Evolutionary conservation across 176 grass and related monocot species (phyloP), one percentile per base, ranked within the genome.

Genomic region (Pharus latifolius): DNA sequence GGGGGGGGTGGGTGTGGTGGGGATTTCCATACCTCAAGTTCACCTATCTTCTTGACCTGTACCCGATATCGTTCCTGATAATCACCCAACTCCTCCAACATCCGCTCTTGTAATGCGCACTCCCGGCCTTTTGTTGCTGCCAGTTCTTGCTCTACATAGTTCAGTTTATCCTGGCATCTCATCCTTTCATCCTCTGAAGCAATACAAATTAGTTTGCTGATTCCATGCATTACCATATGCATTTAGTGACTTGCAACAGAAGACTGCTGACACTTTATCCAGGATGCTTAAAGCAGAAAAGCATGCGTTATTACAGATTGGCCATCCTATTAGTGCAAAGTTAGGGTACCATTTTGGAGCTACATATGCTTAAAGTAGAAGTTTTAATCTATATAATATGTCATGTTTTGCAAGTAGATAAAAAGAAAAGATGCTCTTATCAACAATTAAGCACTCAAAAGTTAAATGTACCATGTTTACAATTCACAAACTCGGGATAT

Each of bases 81-180:
- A n/a, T 75, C 70, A 54, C 32, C 62, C 50, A 93, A 65, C 63
- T 93, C 94, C 72, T 98, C 93, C 53, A 98, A 42, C 54, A 98
- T 48, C 5, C 81, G 68, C 46, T 93, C 81, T 79, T 93, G 83
- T 53, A 98, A 78, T 83, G 94, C 72, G 50, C 60, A 70, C 68
- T 98, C 89, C 20, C 87, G 74, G 8, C 86, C 89, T 81, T 93
- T 98, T 42, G 94, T 83, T 53, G 89, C 89, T 19, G 87, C 80
- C 47, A 93, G 73, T 58, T 98, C 89, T 93, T 98, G 94, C 72
- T 98, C 88, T 61, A 85, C 73, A 49, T 76, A 87, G 38, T 69
- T 74, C 63, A 87, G 50, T 54, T 78, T 77, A 63, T 90, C 89
- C 81, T 81, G 67, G 70, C 26, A 90, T 61, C 77, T 78, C 43